Base-by-base conservation (phyloP, 495 filamentous ascomycete species). In the Aspergillus campestris region DNA sequence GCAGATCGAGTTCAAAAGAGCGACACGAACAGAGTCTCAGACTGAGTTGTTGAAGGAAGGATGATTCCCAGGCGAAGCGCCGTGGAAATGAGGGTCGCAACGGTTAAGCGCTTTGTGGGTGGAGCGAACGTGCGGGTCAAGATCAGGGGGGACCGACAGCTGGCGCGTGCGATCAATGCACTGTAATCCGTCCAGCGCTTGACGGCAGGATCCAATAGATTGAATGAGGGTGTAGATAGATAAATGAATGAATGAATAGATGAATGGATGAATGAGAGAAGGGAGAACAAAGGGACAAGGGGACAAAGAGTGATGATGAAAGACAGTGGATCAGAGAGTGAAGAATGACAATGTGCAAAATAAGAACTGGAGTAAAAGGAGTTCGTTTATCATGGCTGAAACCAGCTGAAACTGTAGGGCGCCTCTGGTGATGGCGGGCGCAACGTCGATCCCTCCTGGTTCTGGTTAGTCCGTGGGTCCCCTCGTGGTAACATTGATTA, bases 221-320 rank as follows among this genome's bases (percentile, higher is more conserved):
- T 51, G 49, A 57, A 58, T 31, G 50, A 59, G 55, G 51, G 55
- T 42, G 33, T 47, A 39, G 31, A 38, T 31, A 37, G 31, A 39
- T 38, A 52, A 57, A 58, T 34, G 56, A 59, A 59, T 56, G 53
- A 47, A 39, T 50, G 38, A 42, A 8, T 30, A 37, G 31, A 36
- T 40, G 40, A 52, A 48, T 42, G 51, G 51, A 48, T 42, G 48
- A 49, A 34, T 34, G 29, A 44, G 36, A 14, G 34, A 28, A 38
- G 29, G 38, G 38, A 41, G 38, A 40, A 27, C 27, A 33, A 45
- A 13, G 12, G 31, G 34, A 41, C 27, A 45, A 13, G 12, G 31
- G 34, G 42, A 37, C 48, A 47, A 34, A 34, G 48, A 51, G 42
- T 50, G 31, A 50, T 14, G 34, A 44, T 24, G 2, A 24, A 24